Conservation (phyloP, 2,329 filamentous ascomycete species). For the Aureobasidium pullulans region DNA sequence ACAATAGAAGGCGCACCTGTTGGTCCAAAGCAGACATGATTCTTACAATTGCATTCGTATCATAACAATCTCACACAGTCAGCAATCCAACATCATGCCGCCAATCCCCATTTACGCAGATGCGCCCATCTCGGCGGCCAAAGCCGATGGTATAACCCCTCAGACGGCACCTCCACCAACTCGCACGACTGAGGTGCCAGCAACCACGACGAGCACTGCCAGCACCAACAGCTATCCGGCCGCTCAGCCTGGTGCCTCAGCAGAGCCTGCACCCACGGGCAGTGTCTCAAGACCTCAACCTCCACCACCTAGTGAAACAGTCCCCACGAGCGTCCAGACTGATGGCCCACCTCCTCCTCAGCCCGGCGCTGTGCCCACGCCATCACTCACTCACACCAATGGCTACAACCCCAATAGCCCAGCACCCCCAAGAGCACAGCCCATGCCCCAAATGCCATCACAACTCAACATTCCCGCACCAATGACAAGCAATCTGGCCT, state of each 20-base stretch:
- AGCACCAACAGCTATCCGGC: conserved; percentile 20
- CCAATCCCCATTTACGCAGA: conserved; percentile 41
- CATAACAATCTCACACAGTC: background rate
- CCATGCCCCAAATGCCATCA: conserved; percentile 29
- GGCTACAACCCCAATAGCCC: conserved; percentile 22
- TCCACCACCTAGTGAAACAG: conserved; percentile 21
- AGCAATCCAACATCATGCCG: conserved; percentile 29
- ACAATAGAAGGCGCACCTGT: background rate
- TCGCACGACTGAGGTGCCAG: background rate
- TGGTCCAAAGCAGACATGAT: background rate
- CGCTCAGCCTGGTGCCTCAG: conserved; percentile 25
- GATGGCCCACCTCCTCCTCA: conserved; percentile 33
- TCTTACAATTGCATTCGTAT: background rate
- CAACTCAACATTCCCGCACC: conserved; percentile 36
- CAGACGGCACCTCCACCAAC: conserved; percentile 25
- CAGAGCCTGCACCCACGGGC: conserved; percentile 26
- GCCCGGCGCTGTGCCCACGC: conserved; percentile 34
- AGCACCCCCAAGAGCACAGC: conserved; percentile 33
- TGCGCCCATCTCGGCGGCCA: conserved; percentile 35
- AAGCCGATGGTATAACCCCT: conserved; percentile 30
- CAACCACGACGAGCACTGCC: conserved; percentile 7
- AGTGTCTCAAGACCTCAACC: conserved; percentile 19
- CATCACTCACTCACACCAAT: conserved; percentile 21
- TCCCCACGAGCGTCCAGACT: conserved; percentile 17
- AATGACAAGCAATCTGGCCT: conserved; percentile 30